These are phyloP conservation scores for Rickenella mellea DNA, from an alignment of 768 basidiomycete species.

Conservation along the genomic window DNA sequence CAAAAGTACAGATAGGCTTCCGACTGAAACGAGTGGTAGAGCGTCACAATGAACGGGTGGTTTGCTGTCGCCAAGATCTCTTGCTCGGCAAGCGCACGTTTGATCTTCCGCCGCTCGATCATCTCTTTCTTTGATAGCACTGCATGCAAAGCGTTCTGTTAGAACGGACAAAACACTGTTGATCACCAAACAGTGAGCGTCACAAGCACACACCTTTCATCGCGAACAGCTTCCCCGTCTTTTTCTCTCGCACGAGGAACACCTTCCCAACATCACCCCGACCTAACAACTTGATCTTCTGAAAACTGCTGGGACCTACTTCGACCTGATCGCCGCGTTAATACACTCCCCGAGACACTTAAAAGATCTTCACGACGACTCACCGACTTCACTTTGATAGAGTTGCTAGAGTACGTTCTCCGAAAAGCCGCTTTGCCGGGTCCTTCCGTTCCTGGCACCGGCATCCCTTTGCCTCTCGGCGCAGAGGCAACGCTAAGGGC, in stretches of 20 bases:
- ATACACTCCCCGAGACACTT: not conserved
- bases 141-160: slow-evolving; percentile 22
- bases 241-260: slow-evolving; percentile 97
- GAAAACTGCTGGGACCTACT: slow-evolving; percentile 88
- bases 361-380: slow-evolving; percentile 18
- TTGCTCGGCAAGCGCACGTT: slow-evolving; percentile 95
- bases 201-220: slow-evolving; percentile 81
- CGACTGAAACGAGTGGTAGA: slow-evolving; percentile 98
- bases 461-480: slow-evolving; percentile 14
- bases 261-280: slow-evolving; percentile 99
- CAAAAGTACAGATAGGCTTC: slow-evolving; percentile 97
- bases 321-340: slow-evolving; percentile 53
- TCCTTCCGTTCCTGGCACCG: slow-evolving; percentile 31
- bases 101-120: slow-evolving; percentile 99
- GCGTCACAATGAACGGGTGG: slow-evolving; percentile 98
- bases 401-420: slow-evolving; percentile 94
- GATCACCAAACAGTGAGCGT: slow-evolving; percentile 3
- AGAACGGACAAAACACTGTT: not conserved
- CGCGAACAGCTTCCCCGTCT: slow-evolving; percentile 89
- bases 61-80: slow-evolving; percentile 98
- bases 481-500: not conserved
- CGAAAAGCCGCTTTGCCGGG: slow-evolving; percentile 71
- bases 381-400: slow-evolving; percentile 88
- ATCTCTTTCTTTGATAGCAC: slow-evolving; percentile 99
- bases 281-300: slow-evolving; percentile 96